phyloP scores from a whole-genome alignment of 306 rosid genomes.

The Lathyrus sativus region DNA sequence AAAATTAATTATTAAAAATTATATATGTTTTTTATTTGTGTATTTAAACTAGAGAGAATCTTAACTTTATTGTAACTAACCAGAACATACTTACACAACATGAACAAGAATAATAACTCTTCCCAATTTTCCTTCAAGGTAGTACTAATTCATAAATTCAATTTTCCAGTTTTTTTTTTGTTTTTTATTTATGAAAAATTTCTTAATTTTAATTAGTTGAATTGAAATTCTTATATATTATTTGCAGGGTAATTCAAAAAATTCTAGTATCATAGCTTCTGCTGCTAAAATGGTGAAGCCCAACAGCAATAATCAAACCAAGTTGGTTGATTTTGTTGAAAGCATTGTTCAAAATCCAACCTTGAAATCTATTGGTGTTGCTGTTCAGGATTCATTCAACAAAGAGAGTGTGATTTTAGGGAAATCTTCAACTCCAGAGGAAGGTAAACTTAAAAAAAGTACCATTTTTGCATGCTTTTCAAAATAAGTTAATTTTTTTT shows the following conservation, averaged over 20 bases:
- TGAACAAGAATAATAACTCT: neutral
- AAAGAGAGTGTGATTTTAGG: constrained; percentile 18
- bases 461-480: neutral
- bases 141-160: too few relatives aligned
- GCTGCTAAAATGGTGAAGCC: constrained; percentile 29
- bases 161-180: too few relatives aligned
- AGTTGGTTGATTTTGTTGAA: constrained; percentile 14
- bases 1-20: too few relatives aligned
- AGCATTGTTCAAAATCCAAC: neutral
- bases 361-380: neutral
- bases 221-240: neutral
- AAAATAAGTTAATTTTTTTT: neutral
- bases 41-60: too few relatives aligned
- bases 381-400: constrained; percentile 22
- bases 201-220: neutral
- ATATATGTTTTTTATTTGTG: too few relatives aligned
- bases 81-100: neutral
- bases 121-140: neutral
- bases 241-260: constrained; percentile 38
- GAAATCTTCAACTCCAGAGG: constrained; percentile 10
- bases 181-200: neutral
- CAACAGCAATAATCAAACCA: constrained; percentile 13
- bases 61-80: too few relatives aligned
- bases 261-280: constrained; percentile 15
- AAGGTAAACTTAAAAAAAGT: constrained; percentile 37